A percentile compares a stretch with the other conserved stretches of the same genome.
Evolutionary conservation across 164 flowering plant species (phyloP).

Genomic region (Malania oleifera): DNA sequence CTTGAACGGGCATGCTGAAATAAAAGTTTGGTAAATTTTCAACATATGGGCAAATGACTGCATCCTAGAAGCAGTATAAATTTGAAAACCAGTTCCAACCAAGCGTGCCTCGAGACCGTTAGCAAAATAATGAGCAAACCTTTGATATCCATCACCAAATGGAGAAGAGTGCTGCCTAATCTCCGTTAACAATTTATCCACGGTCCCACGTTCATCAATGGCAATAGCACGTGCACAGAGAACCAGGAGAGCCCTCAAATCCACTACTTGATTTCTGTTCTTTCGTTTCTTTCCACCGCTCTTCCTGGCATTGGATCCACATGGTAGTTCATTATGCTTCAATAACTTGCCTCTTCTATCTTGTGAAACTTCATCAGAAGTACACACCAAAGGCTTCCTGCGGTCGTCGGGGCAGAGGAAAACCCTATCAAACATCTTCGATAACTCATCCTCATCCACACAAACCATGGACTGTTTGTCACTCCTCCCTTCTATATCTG

Average conservation of each 20-base stretch:
- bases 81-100: slow-evolving; percentile 23
- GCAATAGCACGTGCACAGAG: slow-evolving; percentile 39
- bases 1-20: neutral
- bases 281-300: slow-evolving; percentile 25
- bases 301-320: slow-evolving; percentile 23
- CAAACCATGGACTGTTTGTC: slow-evolving; percentile 39
- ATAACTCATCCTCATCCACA: slow-evolving; percentile 28
- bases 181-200: slow-evolving; percentile 21
- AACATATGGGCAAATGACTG: slow-evolving; percentile 4
- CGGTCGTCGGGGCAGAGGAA: slow-evolving; percentile 12
- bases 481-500: slow-evolving; percentile 43
- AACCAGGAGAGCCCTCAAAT: slow-evolving; percentile 40
- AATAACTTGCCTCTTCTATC: slow-evolving; percentile 1
- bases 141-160: slow-evolving; percentile 24
- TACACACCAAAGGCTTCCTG: neutral
- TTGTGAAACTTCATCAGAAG: slow-evolving; percentile 1
- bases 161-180: slow-evolving; percentile 23
- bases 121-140: slow-evolving; percentile 24
- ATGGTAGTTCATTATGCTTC: slow-evolving; percentile 22
- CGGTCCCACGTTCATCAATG: slow-evolving; percentile 21
- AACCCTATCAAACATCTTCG: slow-evolving; percentile 45
- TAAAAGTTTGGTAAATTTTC: neutral
- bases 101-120: slow-evolving; percentile 33
- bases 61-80: slow-evolving; percentile 11
- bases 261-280: slow-evolving; percentile 28